phyloP scores from a whole-genome alignment of 2,329 filamentous ascomycete species.

The Verticillium nonalfalfae region DNA sequence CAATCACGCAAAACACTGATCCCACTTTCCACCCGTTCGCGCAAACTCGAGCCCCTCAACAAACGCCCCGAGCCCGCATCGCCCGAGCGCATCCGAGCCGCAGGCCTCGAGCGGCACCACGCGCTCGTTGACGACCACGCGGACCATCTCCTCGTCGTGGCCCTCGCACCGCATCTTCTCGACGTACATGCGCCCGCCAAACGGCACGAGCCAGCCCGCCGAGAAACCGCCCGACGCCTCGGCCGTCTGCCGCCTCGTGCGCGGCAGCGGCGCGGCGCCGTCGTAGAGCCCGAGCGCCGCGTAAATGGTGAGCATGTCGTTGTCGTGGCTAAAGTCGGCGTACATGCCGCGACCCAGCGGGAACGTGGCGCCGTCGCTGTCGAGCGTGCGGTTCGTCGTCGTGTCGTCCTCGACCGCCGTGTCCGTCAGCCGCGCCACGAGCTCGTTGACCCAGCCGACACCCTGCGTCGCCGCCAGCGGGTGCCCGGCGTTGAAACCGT shows the following conservation, averaged over 20 bases:
- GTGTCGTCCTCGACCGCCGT: conserved; percentile 66
- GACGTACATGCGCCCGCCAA: conserved; percentile 74
- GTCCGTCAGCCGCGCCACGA: conserved; percentile 72
- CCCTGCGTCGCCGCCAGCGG: conserved; percentile 77
- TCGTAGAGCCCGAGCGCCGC: conserved; percentile 69
- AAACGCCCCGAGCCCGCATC: conserved; percentile 65
- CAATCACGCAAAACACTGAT: conserved; percentile 45
- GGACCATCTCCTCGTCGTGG: conserved; percentile 62
- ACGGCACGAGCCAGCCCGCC: conserved; percentile 74
- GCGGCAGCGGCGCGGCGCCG: conserved; percentile 54
- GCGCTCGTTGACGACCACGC: conserved; percentile 77
- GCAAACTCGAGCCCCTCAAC: conserved; percentile 73
- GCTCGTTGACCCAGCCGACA: conserved; percentile 81
- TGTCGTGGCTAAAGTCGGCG: conserved; percentile 90
- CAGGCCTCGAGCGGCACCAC: conserved; percentile 70
- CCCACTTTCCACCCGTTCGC: conserved; percentile 66
- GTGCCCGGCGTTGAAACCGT: conserved; percentile 72
- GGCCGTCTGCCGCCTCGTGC: conserved; percentile 41
- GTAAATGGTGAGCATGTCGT: conserved; percentile 73
- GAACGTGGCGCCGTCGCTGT: conserved; percentile 61
- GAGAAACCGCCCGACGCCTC: conserved; percentile 60
- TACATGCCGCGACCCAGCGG: conserved; percentile 65
- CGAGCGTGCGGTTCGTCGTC: conserved; percentile 71
- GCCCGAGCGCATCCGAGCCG: conserved; percentile 60
- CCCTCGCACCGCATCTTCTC: conserved; percentile 72